Conservation (phyloP, 2,329 filamentous ascomycete genomes). For the Scorias spongiosa region DNA sequence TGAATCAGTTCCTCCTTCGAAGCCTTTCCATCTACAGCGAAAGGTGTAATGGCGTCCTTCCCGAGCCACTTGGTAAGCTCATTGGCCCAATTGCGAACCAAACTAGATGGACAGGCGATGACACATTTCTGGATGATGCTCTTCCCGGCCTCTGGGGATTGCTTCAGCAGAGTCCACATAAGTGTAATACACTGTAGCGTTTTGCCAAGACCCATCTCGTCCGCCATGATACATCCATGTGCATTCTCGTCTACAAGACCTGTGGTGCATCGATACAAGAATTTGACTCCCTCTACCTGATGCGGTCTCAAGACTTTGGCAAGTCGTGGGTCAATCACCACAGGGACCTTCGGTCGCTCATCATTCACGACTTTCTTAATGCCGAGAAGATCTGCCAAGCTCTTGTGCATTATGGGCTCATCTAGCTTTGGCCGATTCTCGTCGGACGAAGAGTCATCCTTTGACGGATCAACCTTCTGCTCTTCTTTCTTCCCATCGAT, state of each 20-base stretch:
- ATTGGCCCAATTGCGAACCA: slow-evolving; percentile 97
- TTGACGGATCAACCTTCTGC: slow-evolving; percentile 8
- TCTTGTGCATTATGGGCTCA: slow-evolving; percentile 79
- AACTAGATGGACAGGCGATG: slow-evolving; percentile 88
- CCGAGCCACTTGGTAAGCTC: slow-evolving; percentile 95
- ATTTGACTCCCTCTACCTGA: slow-evolving; percentile 96
- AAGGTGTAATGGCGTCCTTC: slow-evolving; percentile 75
- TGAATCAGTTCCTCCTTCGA: slow-evolving; percentile 83
- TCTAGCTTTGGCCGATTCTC: slow-evolving; percentile 44
- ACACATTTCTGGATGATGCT: slow-evolving; percentile 90
- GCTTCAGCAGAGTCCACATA: slow-evolving; percentile 92
- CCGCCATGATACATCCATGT: slow-evolving; percentile 97
- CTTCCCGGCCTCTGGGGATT: slow-evolving; percentile 90
- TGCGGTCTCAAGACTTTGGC: slow-evolving; percentile 85
- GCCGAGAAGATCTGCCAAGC: slow-evolving; percentile 83
- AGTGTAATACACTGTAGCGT: slow-evolving; percentile 93
- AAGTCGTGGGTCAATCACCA: slow-evolving; percentile 84
- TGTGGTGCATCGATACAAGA: slow-evolving; percentile 87
- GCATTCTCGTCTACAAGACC: slow-evolving; percentile 90
- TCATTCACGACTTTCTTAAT: slow-evolving; percentile 70
- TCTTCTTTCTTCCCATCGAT: slow-evolving; percentile 60
- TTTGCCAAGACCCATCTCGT: slow-evolving; percentile 97
- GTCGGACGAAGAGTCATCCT: not conserved
- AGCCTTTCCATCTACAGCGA: slow-evolving; percentile 92
- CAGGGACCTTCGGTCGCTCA: slow-evolving; percentile 76